phyloP scores from a whole-genome alignment of 305 asterid genomes.

The Solanum chacoense region DNA sequence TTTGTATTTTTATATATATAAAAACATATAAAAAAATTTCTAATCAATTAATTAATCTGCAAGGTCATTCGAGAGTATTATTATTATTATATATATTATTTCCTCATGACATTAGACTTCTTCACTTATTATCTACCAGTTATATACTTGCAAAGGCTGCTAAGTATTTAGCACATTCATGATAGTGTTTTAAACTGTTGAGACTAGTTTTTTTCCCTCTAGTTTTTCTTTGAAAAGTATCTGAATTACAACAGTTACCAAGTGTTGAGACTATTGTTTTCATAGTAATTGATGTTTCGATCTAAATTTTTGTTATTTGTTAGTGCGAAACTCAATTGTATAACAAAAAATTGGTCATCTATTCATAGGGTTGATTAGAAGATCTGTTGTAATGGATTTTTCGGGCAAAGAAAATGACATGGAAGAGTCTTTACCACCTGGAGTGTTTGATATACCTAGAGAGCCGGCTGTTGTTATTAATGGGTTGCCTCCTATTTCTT shows the following conservation, averaged over 20 bases:
- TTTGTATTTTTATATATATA: no score
- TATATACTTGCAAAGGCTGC: not conserved
- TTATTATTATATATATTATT: no score
- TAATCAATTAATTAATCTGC: no score
- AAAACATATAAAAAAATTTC: no score
- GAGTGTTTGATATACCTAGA: constrained; percentile 34
- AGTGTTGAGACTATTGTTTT: not conserved
- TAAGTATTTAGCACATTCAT: not conserved
- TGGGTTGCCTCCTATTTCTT: constrained; percentile 38
- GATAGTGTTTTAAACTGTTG: not conserved
- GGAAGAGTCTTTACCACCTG: not conserved
- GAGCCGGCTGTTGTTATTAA: constrained; percentile 58
- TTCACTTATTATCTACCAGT: not conserved
- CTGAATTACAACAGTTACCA: not conserved
- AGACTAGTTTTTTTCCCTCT: not conserved
- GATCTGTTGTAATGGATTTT: not conserved
- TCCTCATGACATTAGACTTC: not conserved
- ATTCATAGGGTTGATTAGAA: not conserved
- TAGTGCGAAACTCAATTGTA: not conserved
- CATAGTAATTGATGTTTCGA: not conserved
- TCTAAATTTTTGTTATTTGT: not conserved
- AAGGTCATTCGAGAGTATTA: no score
- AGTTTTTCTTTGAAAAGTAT: not conserved
- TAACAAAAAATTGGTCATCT: not conserved
- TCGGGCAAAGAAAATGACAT: not conserved